These are phyloP conservation scores for Corymbia maculata DNA, from an alignment of 345 rosid species.

Conservation along the genomic window DNA sequence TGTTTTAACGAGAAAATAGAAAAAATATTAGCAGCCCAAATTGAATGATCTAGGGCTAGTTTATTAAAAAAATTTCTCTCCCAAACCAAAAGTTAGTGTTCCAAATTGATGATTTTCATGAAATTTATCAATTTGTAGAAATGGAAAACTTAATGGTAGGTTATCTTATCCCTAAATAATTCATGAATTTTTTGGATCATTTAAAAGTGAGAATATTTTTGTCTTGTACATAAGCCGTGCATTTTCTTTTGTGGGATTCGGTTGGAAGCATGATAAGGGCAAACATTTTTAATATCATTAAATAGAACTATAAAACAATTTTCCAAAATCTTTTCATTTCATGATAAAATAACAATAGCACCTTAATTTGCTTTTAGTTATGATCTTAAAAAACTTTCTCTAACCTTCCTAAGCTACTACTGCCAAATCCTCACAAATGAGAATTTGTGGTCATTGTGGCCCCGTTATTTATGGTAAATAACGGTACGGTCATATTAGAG, in stretches of 20 bases:
- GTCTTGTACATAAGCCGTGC: not conserved
- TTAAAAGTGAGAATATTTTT: too few relatives aligned
- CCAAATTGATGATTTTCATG: not conserved
- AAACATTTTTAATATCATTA: not conserved
- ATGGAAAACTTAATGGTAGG: not conserved
- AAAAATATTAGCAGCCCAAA: not conserved
- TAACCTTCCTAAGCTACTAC: not conserved
- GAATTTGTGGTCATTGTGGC: not conserved
- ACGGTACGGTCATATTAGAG: too few relatives aligned
- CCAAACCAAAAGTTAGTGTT: not conserved
- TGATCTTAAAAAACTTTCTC: not conserved
- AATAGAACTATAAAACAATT: too few relatives aligned
- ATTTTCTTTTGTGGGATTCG: not conserved
- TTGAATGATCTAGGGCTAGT: not conserved
- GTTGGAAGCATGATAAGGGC: not conserved
- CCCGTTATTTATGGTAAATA: not conserved
- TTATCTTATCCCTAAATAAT: not conserved
- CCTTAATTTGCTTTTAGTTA: not conserved
- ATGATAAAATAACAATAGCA: not conserved
- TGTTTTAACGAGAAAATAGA: too few relatives aligned
- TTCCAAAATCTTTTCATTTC: not conserved
- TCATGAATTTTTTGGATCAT: too few relatives aligned
- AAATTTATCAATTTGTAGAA: too few relatives aligned
- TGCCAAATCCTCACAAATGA: not conserved
- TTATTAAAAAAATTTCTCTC: too few relatives aligned